Evolutionary conservation across 805 yeast genomes (phyloP), one percentile per base, ranked within the genome.

Genomic region (Candida silvatica): DNA sequence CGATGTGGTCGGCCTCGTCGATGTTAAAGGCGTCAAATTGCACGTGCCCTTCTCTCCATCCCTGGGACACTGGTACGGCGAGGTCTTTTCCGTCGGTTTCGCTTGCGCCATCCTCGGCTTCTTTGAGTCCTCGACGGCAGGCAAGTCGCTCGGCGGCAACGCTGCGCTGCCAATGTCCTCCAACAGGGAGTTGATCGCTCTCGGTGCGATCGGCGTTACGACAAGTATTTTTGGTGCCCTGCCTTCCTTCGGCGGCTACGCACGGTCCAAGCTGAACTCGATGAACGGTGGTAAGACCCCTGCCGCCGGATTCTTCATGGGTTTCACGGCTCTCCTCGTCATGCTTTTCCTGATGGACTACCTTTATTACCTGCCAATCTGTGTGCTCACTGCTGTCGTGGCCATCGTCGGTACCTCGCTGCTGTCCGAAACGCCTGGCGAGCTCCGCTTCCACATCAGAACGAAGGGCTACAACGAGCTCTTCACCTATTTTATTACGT

Each of bases 161-260:
- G 76, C 74, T 42, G 80, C 83, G 42, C 52, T 72, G 24, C 79
- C 85, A 0, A 72, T 87, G 8, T 83, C 95, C 0, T 74, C 94
- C 14, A 88, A 92, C 55, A 71, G 97, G 40, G 98, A 90, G 53
- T 61, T 90, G 28, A 88, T 92, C 4, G 97, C 97, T 0, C 62
- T 90, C 20, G 97, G 98, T 1, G 58, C 71, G 11, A 74, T 81
- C 37, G 90, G 88, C 46, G 40, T 86, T 2, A 58, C 69, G 1
- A 77, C 78, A 1, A 70, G 85, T 3, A 37, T 53, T 7, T 54
- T 75, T 36, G 81, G 84, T 29, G 81, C 87, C 0, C 61, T 90
- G 12, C 97, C 98, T 0, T 75, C 94, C 0, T 88, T 88, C 66
- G 98, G 97, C 7, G 97, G 97, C 0, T 90, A 88, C 51, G 97